Evolutionary conservation across 108 stramenopile genomes (phyloP).

Genomic region (Schizochytrium sp.): DNA sequence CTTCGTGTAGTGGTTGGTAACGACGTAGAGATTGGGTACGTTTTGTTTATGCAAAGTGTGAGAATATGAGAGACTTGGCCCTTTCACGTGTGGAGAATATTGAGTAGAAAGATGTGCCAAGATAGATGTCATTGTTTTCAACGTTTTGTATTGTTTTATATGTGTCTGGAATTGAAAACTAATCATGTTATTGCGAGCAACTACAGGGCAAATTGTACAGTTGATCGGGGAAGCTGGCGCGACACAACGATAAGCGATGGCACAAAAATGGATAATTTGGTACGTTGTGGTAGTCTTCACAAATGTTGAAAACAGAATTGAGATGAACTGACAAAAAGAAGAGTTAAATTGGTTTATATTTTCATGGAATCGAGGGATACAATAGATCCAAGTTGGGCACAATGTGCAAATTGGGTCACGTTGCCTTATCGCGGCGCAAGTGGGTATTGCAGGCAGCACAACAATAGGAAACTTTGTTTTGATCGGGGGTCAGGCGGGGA

Average conservation of each 20-base stretch:
- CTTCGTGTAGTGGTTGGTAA: background rate
- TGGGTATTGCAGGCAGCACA: conserved; percentile 39
- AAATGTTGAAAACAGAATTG: background rate
- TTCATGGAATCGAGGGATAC: background rate
- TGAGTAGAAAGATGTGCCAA: no score
- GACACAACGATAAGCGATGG: conserved; percentile 19
- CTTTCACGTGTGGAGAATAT: background rate
- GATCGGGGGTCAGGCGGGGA: conserved; percentile 45
- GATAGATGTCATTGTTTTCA: no score
- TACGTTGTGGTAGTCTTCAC: background rate
- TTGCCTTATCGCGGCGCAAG: conserved; percentile 36
- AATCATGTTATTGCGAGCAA: background rate
- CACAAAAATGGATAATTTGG: conserved; percentile 40
- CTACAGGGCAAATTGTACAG: conserved; percentile 35
- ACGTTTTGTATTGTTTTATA: no score
- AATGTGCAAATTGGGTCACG: conserved; percentile 35
- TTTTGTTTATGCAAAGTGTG: background rate
- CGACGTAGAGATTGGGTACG: conserved; percentile 61
- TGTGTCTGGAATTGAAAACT: background rate
- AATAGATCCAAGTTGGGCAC: conserved; percentile 45
- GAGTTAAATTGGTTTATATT: background rate
- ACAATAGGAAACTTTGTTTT: background rate
- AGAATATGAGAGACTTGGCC: background rate
- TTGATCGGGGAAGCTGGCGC: conserved; percentile 53
- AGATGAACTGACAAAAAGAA: background rate